Evolutionary conservation across 148 eudicot species (phyloP), one percentile per base, ranked within the genome.

Genomic region (Polygonum aviculare): DNA sequence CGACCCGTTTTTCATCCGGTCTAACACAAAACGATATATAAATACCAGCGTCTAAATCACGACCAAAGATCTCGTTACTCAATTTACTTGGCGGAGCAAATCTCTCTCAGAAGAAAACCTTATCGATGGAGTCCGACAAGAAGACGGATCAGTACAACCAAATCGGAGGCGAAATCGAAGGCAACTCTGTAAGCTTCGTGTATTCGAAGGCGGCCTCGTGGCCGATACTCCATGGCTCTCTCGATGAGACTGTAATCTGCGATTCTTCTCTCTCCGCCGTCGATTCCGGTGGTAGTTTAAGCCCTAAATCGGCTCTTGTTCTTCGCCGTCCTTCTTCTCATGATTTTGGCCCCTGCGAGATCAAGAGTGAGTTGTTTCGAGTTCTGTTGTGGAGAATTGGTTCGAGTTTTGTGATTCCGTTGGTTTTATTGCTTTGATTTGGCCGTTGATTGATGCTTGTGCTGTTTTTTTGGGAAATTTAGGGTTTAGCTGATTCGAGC

Each of bases 321-420:
- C 79, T 89, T 26, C 82, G 79, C 41, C 91, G 89, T 48, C 80
- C 84, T 1, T 69, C 84, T 1, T 69, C 85, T 2, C 77, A 81
- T 11, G 90, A 85, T 78, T 87, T 83, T 19, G 80, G 44, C 8
- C 92, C 93, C 62, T 89, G 98, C 84, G 87, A 91, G 82, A 89
- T 91, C 84, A 88, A 83, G 69, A 77, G 93, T 93, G 75, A 81
- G 82, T 77, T 47, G 55, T 22, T 15, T 72, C 10, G 16, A 41
- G 12, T 72, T 44, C 54, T 72, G 0, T 31, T 70, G 41, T 51
- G 35, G 65, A 50, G 21, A 75, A 50, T 75, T 52, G 44, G 39
- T 22, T 47, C 11, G 15, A 33, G 7, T 76, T 45, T 79, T 35
- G 47, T 35, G 74, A 72, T 65, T 5, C 41, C 31, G 9, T 59